Percentiles rank a stretch among this genome's conserved stretches.
phyloP scores from a whole-genome alignment of 306 rosid species.

The Sicyos baderoa region DNA sequence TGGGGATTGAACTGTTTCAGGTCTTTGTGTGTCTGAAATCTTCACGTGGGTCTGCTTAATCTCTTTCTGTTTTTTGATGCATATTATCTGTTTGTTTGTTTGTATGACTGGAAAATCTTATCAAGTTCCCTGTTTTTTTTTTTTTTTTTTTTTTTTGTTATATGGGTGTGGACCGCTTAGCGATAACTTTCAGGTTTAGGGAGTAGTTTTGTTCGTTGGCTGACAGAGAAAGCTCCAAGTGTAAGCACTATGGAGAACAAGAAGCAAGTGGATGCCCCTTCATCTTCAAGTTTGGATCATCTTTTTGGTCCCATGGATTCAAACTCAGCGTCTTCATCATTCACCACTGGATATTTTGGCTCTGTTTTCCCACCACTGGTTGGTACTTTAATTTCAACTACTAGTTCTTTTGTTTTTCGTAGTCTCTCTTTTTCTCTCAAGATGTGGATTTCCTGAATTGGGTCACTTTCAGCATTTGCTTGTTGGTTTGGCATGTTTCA shows the following conservation, averaged over 20 bases:
- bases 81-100: conserved; percentile 11
- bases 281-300: conserved; percentile 49
- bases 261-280: conserved; percentile 35
- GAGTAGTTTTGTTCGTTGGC: conserved; percentile 45
- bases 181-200: conserved; percentile 19
- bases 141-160: neutral
- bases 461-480: conserved; percentile 11
- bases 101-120: conserved; percentile 33
- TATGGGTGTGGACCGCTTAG: conserved; percentile 32
- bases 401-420: neutral
- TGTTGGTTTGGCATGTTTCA: conserved; percentile 15
- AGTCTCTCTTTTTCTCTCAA: conserved; percentile 3
- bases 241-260: conserved; percentile 40
- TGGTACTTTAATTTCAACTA: conserved; percentile 37
- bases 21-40: conserved; percentile 17
- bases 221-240: conserved; percentile 25
- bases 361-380: conserved; percentile 77
- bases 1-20: neutral
- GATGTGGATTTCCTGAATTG: conserved; percentile 13
- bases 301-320: conserved; percentile 66
- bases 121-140: conserved; percentile 23
- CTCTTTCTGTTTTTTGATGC: conserved; percentile 13
- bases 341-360: conserved; percentile 40
- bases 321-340: conserved; percentile 38
- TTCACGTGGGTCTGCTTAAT: conserved; percentile 18